Evolutionary conservation across 805 yeast genomes (phyloP), one percentile per base, ranked within the genome.

Genomic region (Yarrowia hollandica): DNA sequence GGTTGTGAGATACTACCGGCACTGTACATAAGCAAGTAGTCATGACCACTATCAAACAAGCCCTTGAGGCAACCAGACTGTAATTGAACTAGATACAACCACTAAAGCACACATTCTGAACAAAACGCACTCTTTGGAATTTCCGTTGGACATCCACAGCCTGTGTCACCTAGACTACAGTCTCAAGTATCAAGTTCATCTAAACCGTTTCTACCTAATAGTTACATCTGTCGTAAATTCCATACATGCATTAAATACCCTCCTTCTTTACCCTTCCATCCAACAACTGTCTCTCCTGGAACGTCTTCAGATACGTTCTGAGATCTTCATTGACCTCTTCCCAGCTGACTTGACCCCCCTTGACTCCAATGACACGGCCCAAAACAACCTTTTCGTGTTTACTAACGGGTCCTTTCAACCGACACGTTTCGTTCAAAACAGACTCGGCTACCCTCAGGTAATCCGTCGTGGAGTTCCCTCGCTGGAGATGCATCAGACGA

Each of bases 231-330:
- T n/a, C n/a, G n/a, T 31, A 31, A 8, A 11, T 12, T 8, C 14
- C 34, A 12, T 31, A n/a, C 34, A 9, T 33, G 37, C 7, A 9
- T 33, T 16, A 34, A 18, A n/a, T 31, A 15, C 35, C 28, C 16
- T 48, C 55, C 55, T 48, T 48, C 15, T 48, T 48, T 2, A 48
- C 34, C 22, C 55, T 48, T 2, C 39, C 22, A 4, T 48, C 55
- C 22, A 48, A 14, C 30, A 48, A 12, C 39, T 48, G 38, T 12
- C 55, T 28, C 26, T 48, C 55, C 28, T 22, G 30, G 30, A 22
- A 48, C 12, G 33, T 28, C 30, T 48, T 48, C 22, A 33, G 16
- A 10, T 19, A 48, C 21, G 21, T 23, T 12, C 55, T n/a, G 22
- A 48, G 39, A n/a, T 18, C 55, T 15, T 48, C 55, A 23, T 48